Evolutionary conservation across 495 filamentous ascomycete genomes (phyloP).

Genomic region (Collariella sp.): DNA sequence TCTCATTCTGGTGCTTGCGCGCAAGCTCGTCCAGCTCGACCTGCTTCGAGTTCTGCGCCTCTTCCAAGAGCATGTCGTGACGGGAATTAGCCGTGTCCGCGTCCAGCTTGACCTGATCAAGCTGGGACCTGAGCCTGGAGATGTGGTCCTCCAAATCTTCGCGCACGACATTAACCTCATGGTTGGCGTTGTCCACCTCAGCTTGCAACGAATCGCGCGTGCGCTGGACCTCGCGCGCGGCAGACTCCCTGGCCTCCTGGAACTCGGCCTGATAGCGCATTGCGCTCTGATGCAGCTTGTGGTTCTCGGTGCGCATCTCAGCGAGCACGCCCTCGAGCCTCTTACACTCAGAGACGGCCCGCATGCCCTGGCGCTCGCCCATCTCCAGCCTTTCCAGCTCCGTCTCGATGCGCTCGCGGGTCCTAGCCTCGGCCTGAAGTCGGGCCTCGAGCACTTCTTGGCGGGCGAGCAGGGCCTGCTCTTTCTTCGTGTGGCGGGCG

Average conservation of each 20-base stretch:
- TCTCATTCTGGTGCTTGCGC: slow-evolving; percentile 60
- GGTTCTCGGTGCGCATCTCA: slow-evolving; percentile 58
- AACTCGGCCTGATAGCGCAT: slow-evolving; percentile 74
- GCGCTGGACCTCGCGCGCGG: slow-evolving; percentile 66
- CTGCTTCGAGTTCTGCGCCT: slow-evolving; percentile 55
- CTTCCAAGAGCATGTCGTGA: slow-evolving; percentile 70
- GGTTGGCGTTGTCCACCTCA: slow-evolving; percentile 72
- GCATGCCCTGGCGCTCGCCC: slow-evolving; percentile 61
- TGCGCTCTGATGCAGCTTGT: slow-evolving; percentile 54
- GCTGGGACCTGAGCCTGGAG: slow-evolving; percentile 54
- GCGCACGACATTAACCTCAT: slow-evolving; percentile 71
- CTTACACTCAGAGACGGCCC: slow-evolving; percentile 47
- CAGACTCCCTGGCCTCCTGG: slow-evolving; percentile 69
- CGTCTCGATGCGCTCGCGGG: slow-evolving; percentile 67
- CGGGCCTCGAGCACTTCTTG: slow-evolving; percentile 73
- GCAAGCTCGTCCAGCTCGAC: slow-evolving; percentile 58
- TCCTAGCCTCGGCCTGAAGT: slow-evolving; percentile 65
- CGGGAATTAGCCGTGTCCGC: slow-evolving; percentile 63
- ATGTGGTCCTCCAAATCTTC: slow-evolving; percentile 69
- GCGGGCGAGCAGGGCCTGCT: slow-evolving; percentile 62
- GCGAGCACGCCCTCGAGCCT: slow-evolving; percentile 58
- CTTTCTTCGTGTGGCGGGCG: slow-evolving; percentile 59
- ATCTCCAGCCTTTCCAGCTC: slow-evolving; percentile 70
- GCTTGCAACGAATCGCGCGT: slow-evolving; percentile 67
- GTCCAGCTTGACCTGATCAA: slow-evolving; percentile 64